phyloP scores from a whole-genome alignment of 257 asterid species.

The Solanum pinnatisectum region DNA sequence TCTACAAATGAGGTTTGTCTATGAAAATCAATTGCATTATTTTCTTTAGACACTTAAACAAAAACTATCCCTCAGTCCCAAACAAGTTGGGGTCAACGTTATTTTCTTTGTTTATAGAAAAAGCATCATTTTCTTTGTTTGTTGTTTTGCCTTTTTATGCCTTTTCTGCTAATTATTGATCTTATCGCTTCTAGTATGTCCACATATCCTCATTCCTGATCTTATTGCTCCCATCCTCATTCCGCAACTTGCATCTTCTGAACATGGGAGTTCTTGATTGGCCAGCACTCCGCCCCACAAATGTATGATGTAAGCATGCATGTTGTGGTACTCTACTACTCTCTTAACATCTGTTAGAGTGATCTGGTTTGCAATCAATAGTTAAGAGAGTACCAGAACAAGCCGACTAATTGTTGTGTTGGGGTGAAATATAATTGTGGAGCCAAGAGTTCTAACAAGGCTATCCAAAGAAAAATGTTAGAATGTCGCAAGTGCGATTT shows the following conservation, averaged over 20 bases:
- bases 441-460: background rate
- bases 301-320: background rate
- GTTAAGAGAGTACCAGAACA: background rate
- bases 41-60: background rate
- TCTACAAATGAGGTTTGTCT: background rate
- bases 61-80: background rate
- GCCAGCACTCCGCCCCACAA: background rate
- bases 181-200: background rate
- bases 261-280: background rate
- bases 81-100: background rate
- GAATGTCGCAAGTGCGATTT: background rate
- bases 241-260: background rate
- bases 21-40: background rate
- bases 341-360: background rate
- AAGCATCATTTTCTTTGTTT: background rate
- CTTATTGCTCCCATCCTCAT: background rate
- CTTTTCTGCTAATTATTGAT: background rate
- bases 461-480: background rate
- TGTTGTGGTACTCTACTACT: background rate
- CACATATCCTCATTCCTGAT: background rate
- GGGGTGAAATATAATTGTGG: background rate
- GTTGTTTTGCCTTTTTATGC: background rate
- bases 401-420: background rate
- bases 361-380: background rate
- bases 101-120: background rate